Conservation (phyloP, 2,329 filamentous ascomycete species). For the Nectriaceae sp. region DNA sequence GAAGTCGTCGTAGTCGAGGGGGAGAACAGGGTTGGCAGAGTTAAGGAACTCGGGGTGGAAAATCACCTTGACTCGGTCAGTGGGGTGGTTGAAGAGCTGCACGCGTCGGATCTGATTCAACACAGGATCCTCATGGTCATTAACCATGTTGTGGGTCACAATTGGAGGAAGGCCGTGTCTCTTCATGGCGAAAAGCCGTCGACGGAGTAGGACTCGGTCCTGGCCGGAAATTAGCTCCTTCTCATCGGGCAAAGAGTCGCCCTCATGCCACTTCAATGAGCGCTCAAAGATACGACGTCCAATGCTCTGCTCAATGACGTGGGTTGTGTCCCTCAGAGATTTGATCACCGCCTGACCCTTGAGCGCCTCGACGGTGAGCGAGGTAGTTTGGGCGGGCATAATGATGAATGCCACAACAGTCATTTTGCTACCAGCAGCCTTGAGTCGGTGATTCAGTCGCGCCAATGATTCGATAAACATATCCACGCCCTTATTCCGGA, state of each 20-base stretch:
- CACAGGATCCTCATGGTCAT: conserved; percentile 90
- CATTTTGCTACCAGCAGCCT: conserved; percentile 80
- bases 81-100: conserved; percentile 94
- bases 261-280: conserved; percentile 93
- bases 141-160: conserved; percentile 98
- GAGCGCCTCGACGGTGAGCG: conserved; percentile 90
- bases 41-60: conserved; percentile 99
- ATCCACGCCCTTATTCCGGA: conserved; percentile 97
- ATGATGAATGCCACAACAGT: conserved; percentile 98
- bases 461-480: conserved; percentile 99
- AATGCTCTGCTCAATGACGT: conserved; percentile 89
- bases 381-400: conserved; percentile 96
- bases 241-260: conserved; percentile 89
- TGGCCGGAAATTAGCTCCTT: conserved; percentile 92
- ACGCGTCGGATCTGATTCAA: conserved; percentile 95
- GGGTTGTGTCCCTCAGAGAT: conserved; percentile 87
- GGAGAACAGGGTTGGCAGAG: conserved; percentile 91
- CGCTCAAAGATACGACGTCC: conserved; percentile 94
- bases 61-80: conserved; percentile 93
- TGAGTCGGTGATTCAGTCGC: conserved; percentile 90
- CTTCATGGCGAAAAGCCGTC: conserved; percentile 96
- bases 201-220: conserved; percentile 88
- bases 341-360: conserved; percentile 98
- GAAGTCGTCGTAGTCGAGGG: conserved; percentile 97
- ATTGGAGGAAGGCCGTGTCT: conserved; percentile 86